These are phyloP conservation scores for Lagenidium sp. DNA, from an alignment of 352 stramenopile species.

Conservation along the genomic window DNA sequence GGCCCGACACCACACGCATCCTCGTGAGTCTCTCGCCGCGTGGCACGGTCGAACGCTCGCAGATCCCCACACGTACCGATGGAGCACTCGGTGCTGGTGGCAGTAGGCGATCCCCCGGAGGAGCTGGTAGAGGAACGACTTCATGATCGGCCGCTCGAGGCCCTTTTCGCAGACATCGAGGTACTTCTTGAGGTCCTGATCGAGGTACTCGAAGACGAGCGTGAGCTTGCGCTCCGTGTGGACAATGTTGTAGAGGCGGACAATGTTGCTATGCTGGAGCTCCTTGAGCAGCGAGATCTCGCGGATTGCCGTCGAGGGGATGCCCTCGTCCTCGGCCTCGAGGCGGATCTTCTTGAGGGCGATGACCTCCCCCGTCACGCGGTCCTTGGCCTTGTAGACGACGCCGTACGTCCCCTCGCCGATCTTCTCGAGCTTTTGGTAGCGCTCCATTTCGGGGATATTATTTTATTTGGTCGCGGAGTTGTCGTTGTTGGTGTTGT, in stretches of 20 bases:
- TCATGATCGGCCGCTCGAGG: constrained; percentile 88
- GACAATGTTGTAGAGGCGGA: constrained; percentile 99
- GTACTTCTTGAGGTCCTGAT: constrained; percentile 99
- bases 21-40: too few relatives aligned
- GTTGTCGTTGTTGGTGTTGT: too few relatives aligned
- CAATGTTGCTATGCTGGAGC: constrained; percentile 97
- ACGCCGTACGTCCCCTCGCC: constrained; percentile 98
- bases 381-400: constrained; percentile 99
- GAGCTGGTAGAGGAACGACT: constrained; percentile 99
- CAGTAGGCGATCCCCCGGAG: constrained; percentile 98
- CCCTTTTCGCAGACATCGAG: constrained; percentile 98
- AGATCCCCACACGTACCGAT: too few relatives aligned
- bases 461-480: constrained; percentile 22
- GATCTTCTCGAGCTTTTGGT: constrained; percentile 96
- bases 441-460: constrained; percentile 70
- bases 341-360: constrained; percentile 99
- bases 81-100: constrained; percentile 95
- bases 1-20: too few relatives aligned
- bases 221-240: constrained; percentile 99
- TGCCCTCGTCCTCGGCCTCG: constrained; percentile 97
- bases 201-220: constrained; percentile 99
- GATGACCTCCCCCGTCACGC: constrained; percentile 95
- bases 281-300: constrained; percentile 99
- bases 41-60: too few relatives aligned
- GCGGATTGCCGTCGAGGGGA: constrained; percentile 97